Evolutionary conservation across 441 rosid species (phyloP).

Genomic region (Syzygium syzygioides): DNA sequence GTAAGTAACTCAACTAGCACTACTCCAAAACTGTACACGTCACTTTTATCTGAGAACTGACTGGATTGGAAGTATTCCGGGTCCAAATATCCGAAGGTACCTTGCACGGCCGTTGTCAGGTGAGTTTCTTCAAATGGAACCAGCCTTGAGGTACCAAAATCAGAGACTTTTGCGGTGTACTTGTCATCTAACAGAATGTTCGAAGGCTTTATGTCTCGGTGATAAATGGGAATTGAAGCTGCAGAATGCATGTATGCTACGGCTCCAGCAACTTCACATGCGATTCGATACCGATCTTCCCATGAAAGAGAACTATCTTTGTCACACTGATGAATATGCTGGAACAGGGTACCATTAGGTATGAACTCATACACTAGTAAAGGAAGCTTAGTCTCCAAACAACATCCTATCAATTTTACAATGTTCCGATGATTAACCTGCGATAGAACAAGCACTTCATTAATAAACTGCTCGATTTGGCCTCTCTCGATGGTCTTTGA

Average conservation of each 20-base stretch:
- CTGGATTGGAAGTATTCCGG: slow-evolving; percentile 44
- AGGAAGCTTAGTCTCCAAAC: slow-evolving; percentile 47
- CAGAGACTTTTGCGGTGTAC: slow-evolving; percentile 28
- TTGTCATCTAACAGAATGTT: slow-evolving; percentile 42
- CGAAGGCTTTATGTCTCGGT: slow-evolving; percentile 43
- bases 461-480: slow-evolving; percentile 36
- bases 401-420: slow-evolving; percentile 43
- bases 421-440: slow-evolving; percentile 42
- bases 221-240: slow-evolving; percentile 42
- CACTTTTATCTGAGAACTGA: slow-evolving; percentile 33
- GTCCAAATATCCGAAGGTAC: slow-evolving; percentile 50
- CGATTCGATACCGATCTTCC: slow-evolving; percentile 28
- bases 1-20: slow-evolving; percentile 32
- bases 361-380: slow-evolving; percentile 41
- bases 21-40: slow-evolving; percentile 35
- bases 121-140: slow-evolving; percentile 37
- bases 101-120: slow-evolving; percentile 36
- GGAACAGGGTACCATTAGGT: slow-evolving; percentile 31
- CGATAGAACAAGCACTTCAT: slow-evolving; percentile 35
- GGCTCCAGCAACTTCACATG: slow-evolving; percentile 47
- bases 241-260: slow-evolving; percentile 50
- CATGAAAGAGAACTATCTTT: slow-evolving; percentile 25
- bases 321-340: slow-evolving; percentile 26
- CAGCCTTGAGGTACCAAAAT: slow-evolving; percentile 46
- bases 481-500: slow-evolving; percentile 24